These are phyloP conservation scores for Penicillium robsamsonii DNA, from an alignment of 495 filamentous ascomycete species.

Conservation along the genomic window DNA sequence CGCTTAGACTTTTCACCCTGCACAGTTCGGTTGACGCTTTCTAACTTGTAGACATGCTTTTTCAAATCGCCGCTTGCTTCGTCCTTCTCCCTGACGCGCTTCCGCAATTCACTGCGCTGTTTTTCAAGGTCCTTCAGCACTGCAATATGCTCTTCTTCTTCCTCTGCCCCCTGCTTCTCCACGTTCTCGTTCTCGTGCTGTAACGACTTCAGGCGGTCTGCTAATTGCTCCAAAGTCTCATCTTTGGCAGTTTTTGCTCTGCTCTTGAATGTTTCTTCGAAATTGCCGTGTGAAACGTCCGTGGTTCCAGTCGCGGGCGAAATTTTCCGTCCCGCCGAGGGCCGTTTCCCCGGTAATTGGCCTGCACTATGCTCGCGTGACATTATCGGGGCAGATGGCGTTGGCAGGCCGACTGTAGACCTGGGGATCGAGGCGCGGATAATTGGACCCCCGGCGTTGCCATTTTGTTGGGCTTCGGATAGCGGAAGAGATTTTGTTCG, in stretches of 20 bases:
- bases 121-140: conserved; percentile 57
- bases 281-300: conserved; percentile 41
- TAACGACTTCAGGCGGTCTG: conserved; percentile 66
- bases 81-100: conserved; percentile 78
- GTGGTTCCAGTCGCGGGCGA: conserved; percentile 67
- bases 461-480: conserved; percentile 53
- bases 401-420: conserved; percentile 52
- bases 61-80: conserved; percentile 78
- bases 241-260: conserved; percentile 30
- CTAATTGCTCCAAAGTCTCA: conserved; percentile 56
- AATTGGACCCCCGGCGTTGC: conserved; percentile 37
- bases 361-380: conserved; percentile 60
- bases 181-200: conserved; percentile 73
- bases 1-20: conserved; percentile 76
- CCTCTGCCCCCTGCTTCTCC: conserved; percentile 58
- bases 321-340: conserved; percentile 67
- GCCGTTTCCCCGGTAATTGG: conserved; percentile 58
- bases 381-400: conserved; percentile 54
- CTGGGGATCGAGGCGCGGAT: conserved; percentile 45
- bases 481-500: conserved; percentile 61
- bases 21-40: conserved; percentile 79
- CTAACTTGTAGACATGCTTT: conserved; percentile 74
- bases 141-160: conserved; percentile 71
- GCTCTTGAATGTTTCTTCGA: conserved; percentile 39
- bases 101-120: conserved; percentile 70